Conservation (phyloP, 2,329 filamentous ascomycete species). For the Xylariaceae sp. region DNA sequence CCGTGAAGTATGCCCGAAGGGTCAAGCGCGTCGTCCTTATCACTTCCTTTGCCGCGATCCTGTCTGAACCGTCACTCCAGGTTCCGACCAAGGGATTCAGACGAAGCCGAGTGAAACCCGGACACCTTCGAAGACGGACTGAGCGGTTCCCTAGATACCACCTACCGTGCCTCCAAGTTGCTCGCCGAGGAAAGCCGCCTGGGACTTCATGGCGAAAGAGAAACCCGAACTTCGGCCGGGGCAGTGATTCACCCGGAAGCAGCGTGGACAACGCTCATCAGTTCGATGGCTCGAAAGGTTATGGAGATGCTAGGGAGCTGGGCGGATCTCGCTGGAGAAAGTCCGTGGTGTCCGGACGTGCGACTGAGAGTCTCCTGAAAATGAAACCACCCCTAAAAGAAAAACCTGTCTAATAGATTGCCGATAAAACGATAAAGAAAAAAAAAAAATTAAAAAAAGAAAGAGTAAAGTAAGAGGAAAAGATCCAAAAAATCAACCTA, state of each 20-base stretch:
- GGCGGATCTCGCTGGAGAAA: conserved; percentile 58
- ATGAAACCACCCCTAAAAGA: conserved; percentile 20
- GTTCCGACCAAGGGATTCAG: conserved; percentile 39
- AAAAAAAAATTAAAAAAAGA: background rate
- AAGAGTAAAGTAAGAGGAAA: too few relatives aligned
- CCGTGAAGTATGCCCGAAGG: conserved; percentile 51
- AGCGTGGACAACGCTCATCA: conserved; percentile 39
- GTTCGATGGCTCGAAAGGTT: conserved; percentile 53
- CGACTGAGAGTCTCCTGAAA: conserved; percentile 55
- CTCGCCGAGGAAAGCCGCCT: conserved; percentile 48
- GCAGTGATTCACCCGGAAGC: conserved; percentile 37
- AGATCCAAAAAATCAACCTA: too few relatives aligned
- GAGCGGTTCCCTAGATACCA: conserved; percentile 34
- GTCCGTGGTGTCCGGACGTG: conserved; percentile 50
- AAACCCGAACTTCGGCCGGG: conserved; percentile 42
- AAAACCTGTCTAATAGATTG: conserved; percentile 6
- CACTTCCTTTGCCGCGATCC: conserved; percentile 50
- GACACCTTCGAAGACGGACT: conserved; percentile 42
- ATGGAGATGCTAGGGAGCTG: conserved; percentile 54
- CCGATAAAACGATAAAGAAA: background rate
- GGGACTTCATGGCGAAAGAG: conserved; percentile 44
- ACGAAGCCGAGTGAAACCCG: conserved; percentile 50
- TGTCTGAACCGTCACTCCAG: conserved; percentile 35
- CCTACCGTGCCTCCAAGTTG: conserved; percentile 52
- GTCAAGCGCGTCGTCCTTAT: conserved; percentile 68